Conservation (phyloP, 768 basidiomycete genomes). For the Lanmaoa rubissima region DNA sequence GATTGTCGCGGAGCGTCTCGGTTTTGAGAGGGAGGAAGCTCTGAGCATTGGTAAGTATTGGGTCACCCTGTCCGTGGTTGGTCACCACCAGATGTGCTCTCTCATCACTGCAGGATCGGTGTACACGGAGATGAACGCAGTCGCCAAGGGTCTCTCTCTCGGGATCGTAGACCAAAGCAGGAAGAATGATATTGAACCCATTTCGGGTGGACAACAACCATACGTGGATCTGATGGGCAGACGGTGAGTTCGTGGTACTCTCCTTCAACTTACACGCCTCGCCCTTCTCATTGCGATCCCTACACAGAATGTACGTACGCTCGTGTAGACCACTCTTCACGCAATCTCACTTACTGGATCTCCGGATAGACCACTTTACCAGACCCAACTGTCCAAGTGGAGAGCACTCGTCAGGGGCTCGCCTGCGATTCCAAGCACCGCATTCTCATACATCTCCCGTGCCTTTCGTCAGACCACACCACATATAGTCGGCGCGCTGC, state of each 20-base stretch:
- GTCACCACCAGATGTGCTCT: not conserved
- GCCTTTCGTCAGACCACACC: slow-evolving; percentile 80
- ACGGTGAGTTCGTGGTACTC: slow-evolving; percentile 40
- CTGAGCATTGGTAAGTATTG: slow-evolving; percentile 76
- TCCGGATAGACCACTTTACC: slow-evolving; percentile 68
- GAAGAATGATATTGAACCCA: slow-evolving; percentile 54
- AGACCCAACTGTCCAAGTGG: slow-evolving; percentile 70
- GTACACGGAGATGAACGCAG: slow-evolving; percentile 91
- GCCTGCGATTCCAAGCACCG: slow-evolving; percentile 68
- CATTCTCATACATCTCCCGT: slow-evolving; percentile 81
- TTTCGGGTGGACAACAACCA: slow-evolving; percentile 63
- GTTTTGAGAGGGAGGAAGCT: slow-evolving; percentile 87
- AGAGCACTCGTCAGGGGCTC: slow-evolving; percentile 73
- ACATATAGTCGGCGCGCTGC: slow-evolving; percentile 73
- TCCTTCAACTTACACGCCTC: not conserved
- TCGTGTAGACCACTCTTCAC: not conserved
- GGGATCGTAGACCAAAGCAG: slow-evolving; percentile 67
- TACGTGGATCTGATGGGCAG: slow-evolving; percentile 85
- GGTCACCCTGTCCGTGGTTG: not conserved
- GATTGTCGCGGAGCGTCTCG: slow-evolving; percentile 79
- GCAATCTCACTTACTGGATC: slow-evolving; percentile 5
- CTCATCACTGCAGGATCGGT: slow-evolving; percentile 63
- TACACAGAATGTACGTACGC: slow-evolving; percentile 40
- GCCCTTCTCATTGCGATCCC: not conserved
- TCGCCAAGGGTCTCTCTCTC: slow-evolving; percentile 79